Percentiles rank a stretch among this genome's conserved stretches.
These are phyloP conservation scores for Diplodia intermedia DNA, from an alignment of 2,329 filamentous ascomycete species.

Conservation along the genomic window DNA sequence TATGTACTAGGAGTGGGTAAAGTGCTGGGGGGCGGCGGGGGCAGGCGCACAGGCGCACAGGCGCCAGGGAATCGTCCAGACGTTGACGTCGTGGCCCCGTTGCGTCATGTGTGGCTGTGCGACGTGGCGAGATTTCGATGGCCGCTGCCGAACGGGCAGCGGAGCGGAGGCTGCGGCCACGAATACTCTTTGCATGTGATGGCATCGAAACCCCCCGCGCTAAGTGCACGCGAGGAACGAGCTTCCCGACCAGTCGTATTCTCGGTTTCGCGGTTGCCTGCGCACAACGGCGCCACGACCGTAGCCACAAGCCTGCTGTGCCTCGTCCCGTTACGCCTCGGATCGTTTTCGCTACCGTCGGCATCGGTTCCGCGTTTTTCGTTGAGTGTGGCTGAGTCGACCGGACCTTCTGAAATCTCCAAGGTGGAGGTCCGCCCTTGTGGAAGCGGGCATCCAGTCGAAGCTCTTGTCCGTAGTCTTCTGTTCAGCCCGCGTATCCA, in stretches of 20 bases:
- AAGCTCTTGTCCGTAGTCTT: not conserved
- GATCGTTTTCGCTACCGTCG: too few relatives aligned
- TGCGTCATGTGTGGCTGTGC: constrained; percentile 30
- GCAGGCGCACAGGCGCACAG: constrained; percentile 26
- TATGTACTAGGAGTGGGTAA: constrained; percentile 23
- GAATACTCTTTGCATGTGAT: constrained; percentile 18
- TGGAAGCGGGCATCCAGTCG: too few relatives aligned
- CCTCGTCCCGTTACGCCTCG: not conserved
- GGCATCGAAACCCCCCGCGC: not conserved
- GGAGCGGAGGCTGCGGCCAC: constrained; percentile 4
- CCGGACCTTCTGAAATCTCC: not conserved
- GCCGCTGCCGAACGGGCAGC: not conserved
- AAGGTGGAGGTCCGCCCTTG: not conserved
- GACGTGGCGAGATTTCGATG: not conserved
- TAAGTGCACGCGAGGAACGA: constrained; percentile 2
- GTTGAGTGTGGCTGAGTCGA: constrained; percentile 18
- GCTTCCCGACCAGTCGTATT: constrained; percentile 16
- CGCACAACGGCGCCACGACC: constrained; percentile 4
- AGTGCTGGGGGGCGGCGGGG: constrained; percentile 15
- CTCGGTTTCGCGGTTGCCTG: constrained; percentile 23
- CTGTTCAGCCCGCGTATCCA: not conserved
- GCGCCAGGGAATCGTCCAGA: constrained; percentile 22
- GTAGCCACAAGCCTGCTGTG: not conserved
- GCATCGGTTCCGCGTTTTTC: not conserved
- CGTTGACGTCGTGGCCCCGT: constrained; percentile 16